Conservation (phyloP, 148 eudicot genomes). For the Oxyria digyna region DNA sequence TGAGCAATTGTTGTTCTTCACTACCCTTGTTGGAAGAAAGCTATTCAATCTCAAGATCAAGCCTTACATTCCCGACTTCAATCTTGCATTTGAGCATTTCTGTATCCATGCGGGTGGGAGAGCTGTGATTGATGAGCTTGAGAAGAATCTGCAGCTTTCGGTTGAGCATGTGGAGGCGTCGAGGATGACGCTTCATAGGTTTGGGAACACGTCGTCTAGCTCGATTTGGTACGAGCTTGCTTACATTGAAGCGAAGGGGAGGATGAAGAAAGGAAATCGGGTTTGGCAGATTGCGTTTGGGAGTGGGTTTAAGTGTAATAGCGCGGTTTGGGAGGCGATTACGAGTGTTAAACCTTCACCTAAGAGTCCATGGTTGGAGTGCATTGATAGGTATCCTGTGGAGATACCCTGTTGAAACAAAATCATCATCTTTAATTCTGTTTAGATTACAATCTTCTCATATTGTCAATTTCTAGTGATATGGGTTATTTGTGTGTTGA, state of each 20-base stretch:
- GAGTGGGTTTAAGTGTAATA: constrained; percentile 53
- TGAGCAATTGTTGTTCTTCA: constrained; percentile 39
- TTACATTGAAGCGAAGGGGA: constrained; percentile 50
- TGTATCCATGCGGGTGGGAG: constrained; percentile 57
- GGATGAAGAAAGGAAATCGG: constrained; percentile 39
- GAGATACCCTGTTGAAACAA: constrained; percentile 2
- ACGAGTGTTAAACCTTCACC: constrained; percentile 31
- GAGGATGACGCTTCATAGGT: constrained; percentile 49
- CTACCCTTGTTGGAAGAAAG: constrained; percentile 19
- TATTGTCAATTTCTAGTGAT: not conserved
- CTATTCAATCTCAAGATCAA: constrained; percentile 24
- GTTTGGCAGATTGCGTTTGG: constrained; percentile 60
- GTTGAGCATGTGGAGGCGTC: constrained; percentile 40
- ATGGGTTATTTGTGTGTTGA: not conserved
- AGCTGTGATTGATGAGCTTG: constrained; percentile 49
- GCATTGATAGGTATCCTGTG: constrained; percentile 45
- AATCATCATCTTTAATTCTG: not conserved
- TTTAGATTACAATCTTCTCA: too few relatives aligned
- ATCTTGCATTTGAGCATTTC: constrained; percentile 47
- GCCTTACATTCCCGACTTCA: constrained; percentile 49
- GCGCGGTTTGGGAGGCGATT: constrained; percentile 49
- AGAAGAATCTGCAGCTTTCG: constrained; percentile 39
- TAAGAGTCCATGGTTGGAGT: constrained; percentile 47
- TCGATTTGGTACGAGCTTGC: constrained; percentile 57
- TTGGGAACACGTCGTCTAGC: constrained; percentile 52